Conservation (phyloP, 352 stramenopile species). For the Pythium phragmitis region DNA sequence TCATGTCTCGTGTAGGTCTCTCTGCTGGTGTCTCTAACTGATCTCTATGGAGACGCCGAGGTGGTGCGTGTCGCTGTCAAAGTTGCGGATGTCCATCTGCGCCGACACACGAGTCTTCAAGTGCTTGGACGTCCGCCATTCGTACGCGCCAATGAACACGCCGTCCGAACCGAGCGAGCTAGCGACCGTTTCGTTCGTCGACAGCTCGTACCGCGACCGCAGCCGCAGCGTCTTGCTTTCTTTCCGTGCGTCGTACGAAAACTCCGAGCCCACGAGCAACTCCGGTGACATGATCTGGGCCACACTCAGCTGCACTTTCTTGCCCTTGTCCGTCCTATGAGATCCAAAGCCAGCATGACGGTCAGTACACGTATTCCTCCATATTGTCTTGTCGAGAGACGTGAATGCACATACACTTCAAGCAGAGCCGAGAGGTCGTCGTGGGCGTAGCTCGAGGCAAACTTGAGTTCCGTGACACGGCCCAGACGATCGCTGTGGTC, state of each 20-base stretch:
- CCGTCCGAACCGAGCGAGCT: slow-evolving; percentile 74
- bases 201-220: slow-evolving; percentile 54
- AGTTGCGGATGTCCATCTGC: slow-evolving; percentile 82
- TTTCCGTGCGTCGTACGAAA: slow-evolving; percentile 67
- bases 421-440: slow-evolving; percentile 65
- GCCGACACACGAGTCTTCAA: slow-evolving; percentile 73
- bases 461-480: slow-evolving; percentile 59
- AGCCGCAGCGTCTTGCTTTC: slow-evolving; percentile 64
- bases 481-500: slow-evolving; percentile 75
- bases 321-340: slow-evolving; percentile 63
- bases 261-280: slow-evolving; percentile 62
- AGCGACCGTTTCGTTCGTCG: slow-evolving; percentile 42
- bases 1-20: neutral
- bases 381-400: neutral
- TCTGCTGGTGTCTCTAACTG: slow-evolving; percentile 16
- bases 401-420: slow-evolving; percentile 58
- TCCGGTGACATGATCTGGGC: slow-evolving; percentile 55
- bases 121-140: slow-evolving; percentile 72
- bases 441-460: slow-evolving; percentile 56
- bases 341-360: neutral
- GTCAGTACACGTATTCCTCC: neutral
- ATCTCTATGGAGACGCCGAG: slow-evolving; percentile 85
- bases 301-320: slow-evolving; percentile 55
- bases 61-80: slow-evolving; percentile 83
- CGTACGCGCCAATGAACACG: slow-evolving; percentile 71